Evolutionary conservation across 352 stramenopile genomes (phyloP).

Genomic region (Globisporangium emineosum): DNA sequence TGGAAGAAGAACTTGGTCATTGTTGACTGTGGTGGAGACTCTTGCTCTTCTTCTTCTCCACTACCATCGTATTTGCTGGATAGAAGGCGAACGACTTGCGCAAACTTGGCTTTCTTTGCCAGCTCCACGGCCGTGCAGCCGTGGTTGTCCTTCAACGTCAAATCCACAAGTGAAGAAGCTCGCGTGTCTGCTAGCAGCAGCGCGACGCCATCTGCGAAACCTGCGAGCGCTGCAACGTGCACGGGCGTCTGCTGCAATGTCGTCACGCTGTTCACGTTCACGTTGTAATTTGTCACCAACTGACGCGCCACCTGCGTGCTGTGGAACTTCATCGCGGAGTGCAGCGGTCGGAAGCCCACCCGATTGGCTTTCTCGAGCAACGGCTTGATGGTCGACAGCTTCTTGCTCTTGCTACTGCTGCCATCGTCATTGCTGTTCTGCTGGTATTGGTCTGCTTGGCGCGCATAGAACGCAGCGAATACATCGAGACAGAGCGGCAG

Average conservation of each 20-base stretch:
- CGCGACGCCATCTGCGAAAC: constrained; percentile 39
- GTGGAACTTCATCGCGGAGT: constrained; percentile 67
- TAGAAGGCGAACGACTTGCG: constrained; percentile 28
- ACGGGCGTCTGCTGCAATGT: constrained; percentile 58
- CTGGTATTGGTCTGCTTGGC: constrained; percentile 22
- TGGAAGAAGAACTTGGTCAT: constrained; percentile 76
- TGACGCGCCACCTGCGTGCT: constrained; percentile 23
- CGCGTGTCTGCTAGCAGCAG: constrained; percentile 36
- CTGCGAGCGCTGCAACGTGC: constrained; percentile 60
- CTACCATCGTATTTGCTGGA: constrained; percentile 3
- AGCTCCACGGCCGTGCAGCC: constrained; percentile 50
- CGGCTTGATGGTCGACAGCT: constrained; percentile 27
- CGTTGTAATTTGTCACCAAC: constrained; percentile 36
- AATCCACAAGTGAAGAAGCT: constrained; percentile 20
- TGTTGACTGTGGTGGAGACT: background rate
- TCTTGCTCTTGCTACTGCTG: constrained; percentile 1
- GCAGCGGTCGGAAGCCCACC: constrained; percentile 57
- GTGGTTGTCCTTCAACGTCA: constrained; percentile 38
- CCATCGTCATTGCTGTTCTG: constrained; percentile 10
- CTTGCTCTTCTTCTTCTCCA: constrained; percentile 1
- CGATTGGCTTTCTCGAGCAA: constrained; percentile 61
- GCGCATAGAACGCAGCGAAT: constrained; percentile 43
- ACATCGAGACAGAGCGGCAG: constrained; percentile 42
- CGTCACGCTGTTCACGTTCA: constrained; percentile 46
- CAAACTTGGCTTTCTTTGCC: constrained; percentile 39